Evolutionary conservation across 306 rosid species (phyloP), one percentile per base, ranked within the genome.

Genomic region (Arachis stenosperma): DNA sequence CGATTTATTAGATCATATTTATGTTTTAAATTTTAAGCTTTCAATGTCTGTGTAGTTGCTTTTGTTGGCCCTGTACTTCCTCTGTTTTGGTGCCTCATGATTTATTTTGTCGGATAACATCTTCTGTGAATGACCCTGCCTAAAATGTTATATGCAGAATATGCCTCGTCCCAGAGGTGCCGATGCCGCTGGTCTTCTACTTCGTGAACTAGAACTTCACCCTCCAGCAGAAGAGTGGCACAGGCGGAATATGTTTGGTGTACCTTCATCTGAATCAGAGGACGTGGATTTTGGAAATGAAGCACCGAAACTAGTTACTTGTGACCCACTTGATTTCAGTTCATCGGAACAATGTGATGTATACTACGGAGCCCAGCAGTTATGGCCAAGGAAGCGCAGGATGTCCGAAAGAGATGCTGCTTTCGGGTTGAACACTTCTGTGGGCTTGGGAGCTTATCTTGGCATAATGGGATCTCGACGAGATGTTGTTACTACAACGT

Each of bases 161-260:
- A 94, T 94, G 99, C 99, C 99, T 61, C 91, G 99, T 79, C 99
- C 99, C 64, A 91, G 99, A 88, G 99, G 99, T 77, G 98, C 98
- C 41, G 99, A 94, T 85, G 99, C 99, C 75, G 97, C 99, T 84
- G 99, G 99, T 77, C 88, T 94, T 67, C 86, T 94, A 70, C 91
- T 94, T 73, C 90, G 99, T 3, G 99, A 94, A 73, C 88, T 94
- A 74, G 99, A 94, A 80, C 97, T 94, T 56, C 98, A 94, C 71
- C 99, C 99, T 65, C 99, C 99, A 27, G 91, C 99, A 10, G 99
- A 94, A 83, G 99, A 94, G 86, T 94, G 99, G 99, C 95, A 94
- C 70, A 83, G 98, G 56, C 85, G 97, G 70, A 94, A 94, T 79
- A 94, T 94, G 99, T 91, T 85, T 75, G 98, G 99, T 29, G 99